phyloP scores from a whole-genome alignment of 2,329 filamentous ascomycete species.

The Xylariaceae sp. region DNA sequence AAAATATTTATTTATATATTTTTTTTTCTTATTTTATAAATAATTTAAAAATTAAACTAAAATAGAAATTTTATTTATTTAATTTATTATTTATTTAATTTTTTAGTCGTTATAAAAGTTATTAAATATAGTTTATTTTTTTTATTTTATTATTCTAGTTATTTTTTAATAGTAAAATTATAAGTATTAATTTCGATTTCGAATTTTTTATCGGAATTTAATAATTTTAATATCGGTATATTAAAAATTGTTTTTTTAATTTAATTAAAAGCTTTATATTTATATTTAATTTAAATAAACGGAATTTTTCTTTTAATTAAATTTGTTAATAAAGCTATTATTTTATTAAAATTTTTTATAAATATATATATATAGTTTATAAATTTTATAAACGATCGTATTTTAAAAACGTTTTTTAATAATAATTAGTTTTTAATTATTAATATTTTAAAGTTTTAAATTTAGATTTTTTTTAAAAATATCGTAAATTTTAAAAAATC shows the following conservation, averaged over 20 bases:
- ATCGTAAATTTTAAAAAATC: not conserved
- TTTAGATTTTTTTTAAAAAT: not conserved
- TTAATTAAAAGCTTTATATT: not conserved
- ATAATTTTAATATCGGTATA: not conserved
- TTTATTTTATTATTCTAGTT: too few relatives aligned
- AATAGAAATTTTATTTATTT: not conserved
- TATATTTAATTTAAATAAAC: not conserved
- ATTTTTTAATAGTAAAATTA: not conserved
- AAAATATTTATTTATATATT: too few relatives aligned
- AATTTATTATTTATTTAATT: not conserved
- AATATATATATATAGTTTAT: not conserved
- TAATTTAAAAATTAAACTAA: not conserved
- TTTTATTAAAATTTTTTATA: not conserved
- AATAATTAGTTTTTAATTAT: not conserved
- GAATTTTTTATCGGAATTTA: not conserved
- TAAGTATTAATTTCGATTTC: not conserved
- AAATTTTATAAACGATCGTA: not conserved
- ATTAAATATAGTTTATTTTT: not conserved
- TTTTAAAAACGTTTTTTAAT: slow-evolving; percentile 1
- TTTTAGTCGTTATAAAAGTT: not conserved
- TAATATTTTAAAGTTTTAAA: not conserved
- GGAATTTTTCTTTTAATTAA: not conserved
- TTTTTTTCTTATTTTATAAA: not conserved
- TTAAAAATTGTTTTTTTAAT: not conserved
- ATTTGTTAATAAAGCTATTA: not conserved